These are phyloP conservation scores for Gastrolobium bilobum DNA, from an alignment of 306 rosid species.

Conservation along the genomic window DNA sequence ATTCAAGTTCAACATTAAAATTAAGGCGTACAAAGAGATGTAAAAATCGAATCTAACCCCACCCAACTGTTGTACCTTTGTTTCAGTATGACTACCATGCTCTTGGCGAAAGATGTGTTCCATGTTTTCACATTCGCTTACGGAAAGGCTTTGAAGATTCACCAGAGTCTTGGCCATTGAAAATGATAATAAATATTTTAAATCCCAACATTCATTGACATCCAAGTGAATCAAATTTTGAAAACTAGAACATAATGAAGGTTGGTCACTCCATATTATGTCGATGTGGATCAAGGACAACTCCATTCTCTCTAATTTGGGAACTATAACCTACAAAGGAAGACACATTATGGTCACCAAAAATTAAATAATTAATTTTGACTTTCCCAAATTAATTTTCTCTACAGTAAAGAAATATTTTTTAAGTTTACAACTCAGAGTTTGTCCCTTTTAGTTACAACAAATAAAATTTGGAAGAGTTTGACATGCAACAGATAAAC, in stretches of 20 bases:
- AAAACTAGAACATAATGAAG: not conserved
- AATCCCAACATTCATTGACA: slow-evolving; percentile 32
- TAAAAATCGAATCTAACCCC: not conserved
- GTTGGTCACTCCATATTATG: slow-evolving; percentile 42
- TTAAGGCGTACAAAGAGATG: not conserved
- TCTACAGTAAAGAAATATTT: not conserved
- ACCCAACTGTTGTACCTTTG: not conserved
- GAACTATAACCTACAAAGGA: slow-evolving; percentile 1
- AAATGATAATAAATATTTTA: slow-evolving; percentile 23
- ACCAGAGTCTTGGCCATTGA: slow-evolving; percentile 41
- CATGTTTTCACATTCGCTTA: slow-evolving; percentile 49
- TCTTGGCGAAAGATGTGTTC: not conserved
- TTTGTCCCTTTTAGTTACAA: not conserved
- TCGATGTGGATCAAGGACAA: slow-evolving; percentile 3
- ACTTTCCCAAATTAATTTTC: not conserved
- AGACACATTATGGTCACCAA: not conserved
- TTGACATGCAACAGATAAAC: not conserved
- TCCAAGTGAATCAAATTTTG: slow-evolving; percentile 33
- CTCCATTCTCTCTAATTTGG: slow-evolving; percentile 42
- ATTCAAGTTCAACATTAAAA: no score
- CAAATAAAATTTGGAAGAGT: not conserved
- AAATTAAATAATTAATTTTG: not conserved
- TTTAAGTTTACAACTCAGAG: not conserved
- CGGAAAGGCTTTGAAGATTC: slow-evolving; percentile 50
- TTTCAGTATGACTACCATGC: not conserved